These are phyloP conservation scores for Cicer judaicum DNA, from an alignment of 306 rosid genomes.

Conservation along the genomic window DNA sequence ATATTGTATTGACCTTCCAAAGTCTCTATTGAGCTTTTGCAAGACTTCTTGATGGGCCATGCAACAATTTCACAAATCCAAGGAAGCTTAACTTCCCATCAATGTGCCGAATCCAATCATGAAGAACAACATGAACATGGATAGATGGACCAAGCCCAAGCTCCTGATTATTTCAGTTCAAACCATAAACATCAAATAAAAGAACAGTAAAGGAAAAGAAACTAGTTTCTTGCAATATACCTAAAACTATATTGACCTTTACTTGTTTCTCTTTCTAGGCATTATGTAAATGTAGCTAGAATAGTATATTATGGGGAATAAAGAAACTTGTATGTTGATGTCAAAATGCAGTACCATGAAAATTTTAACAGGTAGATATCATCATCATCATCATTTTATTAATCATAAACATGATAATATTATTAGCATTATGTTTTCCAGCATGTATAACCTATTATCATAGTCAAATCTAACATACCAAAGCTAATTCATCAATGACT, in stretches of 20 bases:
- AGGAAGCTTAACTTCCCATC: slow-evolving; percentile 95
- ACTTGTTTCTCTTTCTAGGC: background rate
- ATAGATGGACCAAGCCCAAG: slow-evolving; percentile 89
- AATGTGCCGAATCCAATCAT: slow-evolving; percentile 92
- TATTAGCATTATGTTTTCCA: no score
- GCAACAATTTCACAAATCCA: slow-evolving; percentile 85
- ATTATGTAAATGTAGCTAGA: slow-evolving; percentile 14
- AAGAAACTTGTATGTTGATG: background rate
- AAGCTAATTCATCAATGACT: no score
- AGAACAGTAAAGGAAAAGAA: slow-evolving; percentile 26
- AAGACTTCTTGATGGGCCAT: slow-evolving; percentile 74
- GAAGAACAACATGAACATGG: slow-evolving; percentile 90
- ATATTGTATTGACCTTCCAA: slow-evolving; percentile 33
- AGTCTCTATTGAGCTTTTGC: slow-evolving; percentile 60
- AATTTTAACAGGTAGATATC: no score
- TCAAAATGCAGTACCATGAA: slow-evolving; percentile 16
- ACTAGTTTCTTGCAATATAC: slow-evolving; percentile 27
- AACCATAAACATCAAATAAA: slow-evolving; percentile 27
- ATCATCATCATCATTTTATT: no score
- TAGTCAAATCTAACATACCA: no score
- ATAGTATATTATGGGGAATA: background rate
- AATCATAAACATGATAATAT: no score
- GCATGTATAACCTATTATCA: no score
- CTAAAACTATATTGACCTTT: slow-evolving; percentile 12
- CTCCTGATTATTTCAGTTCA: slow-evolving; percentile 62